Base-by-base conservation (phyloP, 345 rosid species). In the Arabidopsis arenosa region DNA sequence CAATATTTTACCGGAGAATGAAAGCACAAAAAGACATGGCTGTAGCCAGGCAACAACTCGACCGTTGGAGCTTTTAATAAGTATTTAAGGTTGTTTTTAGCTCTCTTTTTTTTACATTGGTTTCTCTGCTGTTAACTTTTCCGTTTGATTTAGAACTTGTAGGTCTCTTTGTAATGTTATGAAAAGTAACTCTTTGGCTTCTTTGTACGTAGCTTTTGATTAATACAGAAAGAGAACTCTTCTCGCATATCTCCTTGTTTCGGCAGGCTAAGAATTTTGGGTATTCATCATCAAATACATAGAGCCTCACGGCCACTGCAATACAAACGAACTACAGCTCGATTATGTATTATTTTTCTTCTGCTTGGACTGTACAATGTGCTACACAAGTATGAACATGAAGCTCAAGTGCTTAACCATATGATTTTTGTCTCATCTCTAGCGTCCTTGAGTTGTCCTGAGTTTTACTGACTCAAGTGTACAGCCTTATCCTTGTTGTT, bases 1-100 rank as follows among this genome's bases (percentile, higher is more conserved):
- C 99, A 35, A 95, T 95, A 84, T 95, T 95, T 80, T 95, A 90
- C 79, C 86, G 99, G 81, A 86, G 99, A 75, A 92, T 87, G 84
- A 95, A 92, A 82, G 99, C 89, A 64, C 94, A 95, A 68, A 95
- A 92, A 70, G 98, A 95, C 84, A 90, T 95, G 97, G 90, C 82
- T 62, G 93, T 86, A 68, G 97, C 98, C 47, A 86, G 81, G 81
- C 79, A 60, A 69, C 99, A 92, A 68, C 80, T 95, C 54, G 96
- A 90, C 65, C 80, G 97, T 14, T 88, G 98, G 98, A 85, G 82
- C 81, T 93, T 89, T 68, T 93, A 60, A 84, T 26, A 53, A 84
- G 64, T 53, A 47, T 36, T 55, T 66, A 86, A 80, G 35, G 81
- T 63, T 63, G 39, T 71, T 75, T 23, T 58, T 52, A 12, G 66